Base-by-base conservation (phyloP, 768 basidiomycete species). In the Lactarius deliciosus region DNA sequence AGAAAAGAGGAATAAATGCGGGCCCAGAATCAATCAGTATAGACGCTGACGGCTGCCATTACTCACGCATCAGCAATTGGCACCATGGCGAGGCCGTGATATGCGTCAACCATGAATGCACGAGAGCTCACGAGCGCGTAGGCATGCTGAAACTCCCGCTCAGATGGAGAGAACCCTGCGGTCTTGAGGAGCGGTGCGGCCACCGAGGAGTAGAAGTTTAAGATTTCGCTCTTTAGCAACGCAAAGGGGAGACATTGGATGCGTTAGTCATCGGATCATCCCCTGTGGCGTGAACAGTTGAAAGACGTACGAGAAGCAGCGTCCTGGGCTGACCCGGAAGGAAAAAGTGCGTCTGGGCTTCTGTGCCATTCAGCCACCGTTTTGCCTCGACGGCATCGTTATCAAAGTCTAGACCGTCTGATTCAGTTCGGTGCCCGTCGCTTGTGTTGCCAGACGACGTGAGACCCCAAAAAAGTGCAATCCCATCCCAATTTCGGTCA, bases 1-100 rank as follows among this genome's bases (percentile, higher is more conserved):
- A 38, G 41, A 54, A 28, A n/a, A 20, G 45, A 59, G 57, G 18
- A 34, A 72, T 64, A 38, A 56, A 54, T 9, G 68, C n/a, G 13
- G n/a, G 11, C 40, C 38, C 34, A 58, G 60, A 57, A 53, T 54
- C 15, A 59, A 40, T 54, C 2, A 16, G 28, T 36, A 60, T 60
- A 18, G 40, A 32, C 56, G 40, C 22, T 22, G 36, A 41, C 32
- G 45, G 6, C 22, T 41, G 45, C 32, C 36, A 43, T 63, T 10
- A 82, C 87, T 75, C 73, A 92, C 90, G 83, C 83, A 77, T 95
- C 94, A 38, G 91, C 91, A 69, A 94, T 83, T 5, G 94, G 92
- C 22, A 93, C 90, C 83, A 96, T 89, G 1, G 89, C 83, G 20
- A 95, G 78, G 7, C 86, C 86, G 74, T 93, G 92, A 73, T 86